These are phyloP conservation scores for Stenocarpella maydis DNA, from an alignment of 2,329 filamentous ascomycete genomes.

Conservation along the genomic window DNA sequence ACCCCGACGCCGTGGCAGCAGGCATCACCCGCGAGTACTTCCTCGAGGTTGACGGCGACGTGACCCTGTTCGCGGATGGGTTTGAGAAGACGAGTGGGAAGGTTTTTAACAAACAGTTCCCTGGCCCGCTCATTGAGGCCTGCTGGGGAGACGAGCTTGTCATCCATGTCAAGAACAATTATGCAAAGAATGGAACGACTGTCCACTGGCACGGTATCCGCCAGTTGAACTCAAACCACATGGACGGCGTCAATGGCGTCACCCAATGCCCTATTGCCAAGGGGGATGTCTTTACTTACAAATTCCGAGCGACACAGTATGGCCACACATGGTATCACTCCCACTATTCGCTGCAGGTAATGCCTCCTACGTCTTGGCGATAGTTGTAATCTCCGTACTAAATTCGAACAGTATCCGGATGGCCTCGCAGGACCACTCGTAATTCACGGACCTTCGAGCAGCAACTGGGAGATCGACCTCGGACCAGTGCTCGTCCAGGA, in stretches of 20 bases:
- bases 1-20: conserved; percentile 18
- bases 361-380: conserved; percentile 36
- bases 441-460: conserved; percentile 54
- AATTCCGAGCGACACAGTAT: conserved; percentile 47
- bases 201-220: conserved; percentile 49
- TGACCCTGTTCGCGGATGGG: conserved; percentile 30
- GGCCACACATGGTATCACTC: conserved; percentile 51
- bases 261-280: conserved; percentile 64
- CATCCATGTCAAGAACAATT: conserved; percentile 41
- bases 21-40: conserved; percentile 33
- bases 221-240: conserved; percentile 43
- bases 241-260: conserved; percentile 46
- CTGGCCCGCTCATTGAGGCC: conserved; percentile 41
- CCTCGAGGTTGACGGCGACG: conserved; percentile 32
- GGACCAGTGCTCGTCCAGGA: conserved; percentile 57
- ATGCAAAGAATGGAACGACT: conserved; percentile 41
- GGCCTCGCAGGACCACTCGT: conserved; percentile 58
- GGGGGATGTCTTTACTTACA: conserved; percentile 49
- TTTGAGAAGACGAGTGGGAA: conserved; percentile 34
- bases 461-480: conserved; percentile 58
- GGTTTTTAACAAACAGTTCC: conserved; percentile 40
- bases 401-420: conserved; percentile 45
- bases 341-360: conserved; percentile 50
- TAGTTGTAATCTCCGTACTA: conserved; percentile 37
- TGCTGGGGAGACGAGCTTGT: conserved; percentile 44